A percentile compares a stretch with the other conserved stretches of the same genome.
Conservation (phyloP, 345 rosid genomes). For the Gossypium turneri region DNA sequence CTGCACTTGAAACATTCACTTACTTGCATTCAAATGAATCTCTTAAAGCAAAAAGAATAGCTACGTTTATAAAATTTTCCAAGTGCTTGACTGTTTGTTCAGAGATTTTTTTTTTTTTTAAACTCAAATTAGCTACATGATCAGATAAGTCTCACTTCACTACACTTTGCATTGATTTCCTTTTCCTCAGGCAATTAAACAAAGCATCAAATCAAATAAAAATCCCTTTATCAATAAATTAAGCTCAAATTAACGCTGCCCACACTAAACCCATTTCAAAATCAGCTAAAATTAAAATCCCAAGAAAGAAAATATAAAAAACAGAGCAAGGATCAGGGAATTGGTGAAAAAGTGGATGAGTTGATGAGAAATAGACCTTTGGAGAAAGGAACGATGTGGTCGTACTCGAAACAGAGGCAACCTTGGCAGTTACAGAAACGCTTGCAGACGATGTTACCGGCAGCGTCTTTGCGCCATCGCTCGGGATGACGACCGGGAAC, state of each 20-base stretch:
- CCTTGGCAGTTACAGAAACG: conserved; percentile 86
- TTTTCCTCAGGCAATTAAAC: neutral
- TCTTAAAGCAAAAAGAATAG: neutral
- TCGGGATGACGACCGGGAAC: conserved; percentile 93
- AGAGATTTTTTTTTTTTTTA: too few relatives aligned
- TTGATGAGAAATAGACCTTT: conserved; percentile 46
- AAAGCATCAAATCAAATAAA: neutral
- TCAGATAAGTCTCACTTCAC: neutral
- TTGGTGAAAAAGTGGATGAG: neutral
- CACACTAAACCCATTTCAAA: neutral
- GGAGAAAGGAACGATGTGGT: conserved; percentile 84
- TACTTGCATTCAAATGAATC: neutral
- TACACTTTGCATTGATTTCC: neutral
- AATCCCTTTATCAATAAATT: neutral
- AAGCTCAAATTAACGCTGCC: neutral
- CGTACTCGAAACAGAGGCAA: conserved; percentile 93
- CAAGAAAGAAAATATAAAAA: neutral
- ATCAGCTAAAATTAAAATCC: neutral
- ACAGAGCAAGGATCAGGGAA: neutral
- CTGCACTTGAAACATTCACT: neutral
- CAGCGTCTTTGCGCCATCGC: conserved; percentile 92
- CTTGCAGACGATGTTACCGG: conserved; percentile 84
- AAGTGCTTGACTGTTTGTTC: neutral
- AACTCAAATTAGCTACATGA: neutral
- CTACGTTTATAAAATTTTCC: neutral